Percentiles rank a stretch among this genome's conserved stretches.
phyloP scores from a whole-genome alignment of 768 basidiomycete species.

The Lactifluus hygrophoroides region DNA sequence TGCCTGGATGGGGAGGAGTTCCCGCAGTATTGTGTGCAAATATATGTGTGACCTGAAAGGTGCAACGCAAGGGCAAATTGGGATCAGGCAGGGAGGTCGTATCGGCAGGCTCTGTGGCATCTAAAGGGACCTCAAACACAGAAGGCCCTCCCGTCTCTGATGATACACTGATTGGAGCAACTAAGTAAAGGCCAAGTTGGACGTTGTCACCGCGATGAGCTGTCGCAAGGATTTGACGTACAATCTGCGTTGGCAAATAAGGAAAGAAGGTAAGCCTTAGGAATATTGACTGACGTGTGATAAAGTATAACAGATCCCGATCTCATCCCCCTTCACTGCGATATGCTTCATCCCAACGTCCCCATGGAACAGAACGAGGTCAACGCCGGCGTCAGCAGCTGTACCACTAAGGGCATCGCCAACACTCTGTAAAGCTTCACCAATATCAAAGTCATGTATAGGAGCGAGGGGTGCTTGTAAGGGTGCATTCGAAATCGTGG shows the following conservation, averaged over 20 bases:
- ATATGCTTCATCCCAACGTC: conserved; percentile 85
- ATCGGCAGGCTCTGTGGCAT: conserved; percentile 12
- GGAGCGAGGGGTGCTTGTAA: background rate
- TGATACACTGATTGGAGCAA: conserved; percentile 22
- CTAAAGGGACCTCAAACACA: conserved; percentile 13
- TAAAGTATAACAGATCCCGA: conserved; percentile 70
- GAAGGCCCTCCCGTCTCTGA: background rate
- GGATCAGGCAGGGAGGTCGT: conserved; percentile 18
- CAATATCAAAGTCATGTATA: conserved; percentile 75
- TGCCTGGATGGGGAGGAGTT: background rate
- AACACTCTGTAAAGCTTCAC: conserved; percentile 81
- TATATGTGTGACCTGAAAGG: conserved; percentile 50
- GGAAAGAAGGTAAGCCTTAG: conserved; percentile 6
- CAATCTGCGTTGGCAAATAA: conserved; percentile 43
- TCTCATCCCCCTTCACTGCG: conserved; percentile 78
- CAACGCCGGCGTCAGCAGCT: conserved; percentile 77
- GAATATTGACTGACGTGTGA: conserved; percentile 60
- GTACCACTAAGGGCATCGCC: conserved; percentile 82
- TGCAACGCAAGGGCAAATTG: conserved; percentile 41
- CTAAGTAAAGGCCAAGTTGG: conserved; percentile 71
- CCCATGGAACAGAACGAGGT: conserved; percentile 84
- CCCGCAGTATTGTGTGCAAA: conserved; percentile 24
- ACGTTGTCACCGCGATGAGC: conserved; percentile 71
- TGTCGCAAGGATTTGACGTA: conserved; percentile 72
- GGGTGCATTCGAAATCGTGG: conserved; percentile 8